Evolutionary conservation across 179 eudicot genomes (phyloP), one percentile per base, ranked within the genome.

Genomic region (Amaranthus tricolor): DNA sequence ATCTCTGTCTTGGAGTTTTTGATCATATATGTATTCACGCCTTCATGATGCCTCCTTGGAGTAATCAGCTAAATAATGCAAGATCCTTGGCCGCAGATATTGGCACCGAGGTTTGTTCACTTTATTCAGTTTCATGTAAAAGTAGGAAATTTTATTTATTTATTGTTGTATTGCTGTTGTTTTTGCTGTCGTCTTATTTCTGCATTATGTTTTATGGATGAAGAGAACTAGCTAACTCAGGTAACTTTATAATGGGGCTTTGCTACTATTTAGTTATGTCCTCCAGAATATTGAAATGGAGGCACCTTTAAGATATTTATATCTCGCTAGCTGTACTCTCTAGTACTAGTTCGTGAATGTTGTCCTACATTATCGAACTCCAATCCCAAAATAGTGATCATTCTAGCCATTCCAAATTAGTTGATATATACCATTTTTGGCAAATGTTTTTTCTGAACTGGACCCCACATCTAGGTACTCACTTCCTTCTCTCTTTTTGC

Each of bases 1-100:
- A 89, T 82, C 97, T 92, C 51, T 85, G 96, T 74, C 94, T 93
- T 77, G 96, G 98, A 66, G 92, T 91, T 66, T 91, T 89, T 48
- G 94, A 93, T 81, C 94, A 93, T 76, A 82, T 91, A 20, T 89
- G 92, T 72, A 85, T 91, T 63, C 89, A 87, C 70, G 91, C 91
- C 3, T 81, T 89, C 66, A 88, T 7, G 50, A 73, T 20, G n/a
- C 84, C 72, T 82, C 87, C 52, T 71, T 89, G 84, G 90, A 88
- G 45, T 81, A 82, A 73, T 81, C 78, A 3, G 89, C 90, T n/a
- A 73, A 69, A 47, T 66, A n/a, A 77, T 77, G 97, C 97, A 9
- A 88, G 79, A 66, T 86, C 88, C 58, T 66, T 91, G 85, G 97
- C 95, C 7, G 80, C 81, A 73, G 93, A 88, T 55, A 70, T 91